Base-by-base conservation (phyloP, 106 monocot species). In the Acorus gramineus region DNA sequence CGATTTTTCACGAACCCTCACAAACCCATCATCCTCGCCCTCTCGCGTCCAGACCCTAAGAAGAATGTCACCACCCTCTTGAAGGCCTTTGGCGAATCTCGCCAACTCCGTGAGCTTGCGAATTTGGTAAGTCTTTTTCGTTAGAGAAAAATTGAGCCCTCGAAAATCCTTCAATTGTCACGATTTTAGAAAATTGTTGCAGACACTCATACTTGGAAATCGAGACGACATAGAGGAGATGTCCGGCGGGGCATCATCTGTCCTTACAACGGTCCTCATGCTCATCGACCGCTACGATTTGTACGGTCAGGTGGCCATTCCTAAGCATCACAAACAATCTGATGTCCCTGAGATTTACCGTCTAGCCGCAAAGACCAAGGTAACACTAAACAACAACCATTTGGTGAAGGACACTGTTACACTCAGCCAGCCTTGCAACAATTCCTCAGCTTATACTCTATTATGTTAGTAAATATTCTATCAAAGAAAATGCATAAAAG, bases 21-120 rank as follows among this genome's bases (percentile, higher is more conserved):
- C 74, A 85, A 89, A 66, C 89, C 89, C 2, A 89, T 85, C 85
- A 89, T 89, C 65, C 85, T 89, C 4, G 89, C 89, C 2, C 72
- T 89, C 13, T 85, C 89, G 0, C 78, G 89, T 4, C 89, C 89
- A 1, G 89, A 89, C 55, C 85, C 89, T 4, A 89, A 85, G 76
- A 89, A 89, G 81, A 89, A 89, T 49, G 81, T 89, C 9, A 80
- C 74, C 42, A 85, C 85, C 3, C 64, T 89, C 59, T 62, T 89
- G 12, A 89, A 80, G 79, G 89, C 89, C 57, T 85, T 79, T 59
- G 89, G 89, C 1, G 82, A 85, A 52, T 73, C 82, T 47, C 85
- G 70, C 43, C 74, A 55, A 6, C 85, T 89, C 7, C 76, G 79
- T 5, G 79, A 89, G 64, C 89, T 85, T 14, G 85, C 89, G 8